A percentile compares a stretch with the other conserved stretches of the same genome.
Conservation (phyloP, 176 grass and related monocot species). For the Triticum urartu region DNA sequence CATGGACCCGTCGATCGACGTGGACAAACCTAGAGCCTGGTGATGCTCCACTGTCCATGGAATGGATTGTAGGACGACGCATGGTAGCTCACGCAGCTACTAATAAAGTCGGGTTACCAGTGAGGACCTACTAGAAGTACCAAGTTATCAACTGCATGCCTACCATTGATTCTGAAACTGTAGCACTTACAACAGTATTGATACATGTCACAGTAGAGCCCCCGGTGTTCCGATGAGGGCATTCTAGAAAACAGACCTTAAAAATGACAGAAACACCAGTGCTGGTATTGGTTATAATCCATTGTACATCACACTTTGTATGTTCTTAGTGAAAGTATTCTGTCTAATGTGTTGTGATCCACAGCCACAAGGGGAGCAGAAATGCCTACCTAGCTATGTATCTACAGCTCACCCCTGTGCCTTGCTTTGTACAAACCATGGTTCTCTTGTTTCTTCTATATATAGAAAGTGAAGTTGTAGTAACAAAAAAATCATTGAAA, state of each 20-base stretch:
- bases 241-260: neutral
- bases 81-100: too few species aligned
- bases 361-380: constrained; percentile 26
- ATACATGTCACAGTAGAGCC: neutral
- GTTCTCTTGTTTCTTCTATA: constrained; percentile 13
- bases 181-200: too few species aligned
- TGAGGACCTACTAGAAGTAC: neutral
- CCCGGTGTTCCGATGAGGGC: neutral
- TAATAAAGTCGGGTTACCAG: neutral
- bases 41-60: neutral
- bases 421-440: constrained; percentile 18
- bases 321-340: neutral
- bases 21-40: neutral
- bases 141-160: too few species aligned
- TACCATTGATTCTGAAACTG: too few species aligned
- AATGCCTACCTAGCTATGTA: constrained; percentile 46
- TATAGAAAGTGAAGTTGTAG: constrained; percentile 1
- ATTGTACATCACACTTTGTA: neutral
- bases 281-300: neutral
- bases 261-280: neutral
- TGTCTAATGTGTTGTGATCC: neutral
- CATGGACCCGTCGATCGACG: neutral
- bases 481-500: neutral
- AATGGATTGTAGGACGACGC: neutral
- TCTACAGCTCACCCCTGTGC: constrained; percentile 22